These are phyloP conservation scores for Ichthyophthirius multifiliis DNA, from an alignment of 169 alveolate species.

Conservation along the genomic window DNA sequence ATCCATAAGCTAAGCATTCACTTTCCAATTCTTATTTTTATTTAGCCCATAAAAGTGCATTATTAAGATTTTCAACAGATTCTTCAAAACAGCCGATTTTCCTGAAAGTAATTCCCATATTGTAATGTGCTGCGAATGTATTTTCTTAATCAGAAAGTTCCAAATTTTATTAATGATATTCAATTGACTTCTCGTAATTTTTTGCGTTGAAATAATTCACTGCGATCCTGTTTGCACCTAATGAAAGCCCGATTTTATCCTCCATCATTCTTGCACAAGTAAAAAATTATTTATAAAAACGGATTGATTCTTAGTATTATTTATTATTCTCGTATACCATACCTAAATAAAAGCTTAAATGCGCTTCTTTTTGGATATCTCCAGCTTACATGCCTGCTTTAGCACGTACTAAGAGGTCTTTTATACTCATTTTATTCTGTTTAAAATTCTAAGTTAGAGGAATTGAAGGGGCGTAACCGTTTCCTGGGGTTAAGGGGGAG, in stretches of 20 bases:
- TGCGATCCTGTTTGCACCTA: conserved; percentile 82
- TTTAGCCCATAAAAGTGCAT: conserved; percentile 75
- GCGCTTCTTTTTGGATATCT: conserved; percentile 82
- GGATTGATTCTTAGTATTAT: conserved; percentile 27
- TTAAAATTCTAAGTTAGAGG: conserved; percentile 62
- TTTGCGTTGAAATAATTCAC: conserved; percentile 69
- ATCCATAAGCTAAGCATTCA: conserved; percentile 34
- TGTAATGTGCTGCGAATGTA: conserved; percentile 70
- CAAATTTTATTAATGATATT: conserved; percentile 55
- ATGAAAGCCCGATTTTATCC: conserved; percentile 80
- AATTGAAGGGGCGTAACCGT: conserved; percentile 71
- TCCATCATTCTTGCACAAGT: conserved; percentile 78
- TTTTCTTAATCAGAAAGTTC: conserved; percentile 65
- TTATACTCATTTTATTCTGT: conserved; percentile 46
- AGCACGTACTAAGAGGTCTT: conserved; percentile 79
- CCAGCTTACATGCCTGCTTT: conserved; percentile 83
- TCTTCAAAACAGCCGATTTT: conserved; percentile 55
- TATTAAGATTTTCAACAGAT: conserved; percentile 62
- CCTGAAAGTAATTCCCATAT: conserved; percentile 69
- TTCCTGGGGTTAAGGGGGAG: conserved; percentile 59
- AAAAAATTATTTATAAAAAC: conserved; percentile 77
- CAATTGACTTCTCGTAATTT: conserved; percentile 58
- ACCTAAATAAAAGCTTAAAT: conserved; percentile 79
- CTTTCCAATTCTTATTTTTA: conserved; percentile 47
- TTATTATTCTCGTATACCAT: conserved; percentile 54